Conservation (phyloP, 305 asterid species). For the Solanum chacoense region DNA sequence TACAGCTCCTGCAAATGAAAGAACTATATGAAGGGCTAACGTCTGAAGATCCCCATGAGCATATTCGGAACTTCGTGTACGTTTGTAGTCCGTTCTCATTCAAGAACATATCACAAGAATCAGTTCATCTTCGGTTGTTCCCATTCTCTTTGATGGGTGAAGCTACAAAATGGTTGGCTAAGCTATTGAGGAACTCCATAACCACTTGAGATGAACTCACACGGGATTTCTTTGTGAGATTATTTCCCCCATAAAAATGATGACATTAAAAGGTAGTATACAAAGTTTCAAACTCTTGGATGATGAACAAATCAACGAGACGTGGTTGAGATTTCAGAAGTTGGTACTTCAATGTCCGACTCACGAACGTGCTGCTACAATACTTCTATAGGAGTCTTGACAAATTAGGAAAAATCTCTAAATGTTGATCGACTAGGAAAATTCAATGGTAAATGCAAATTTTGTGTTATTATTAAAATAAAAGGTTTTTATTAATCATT, state of each 20-base stretch:
- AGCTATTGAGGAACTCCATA: background rate
- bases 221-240: background rate
- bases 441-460: no score
- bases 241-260: background rate
- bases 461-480: no score
- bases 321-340: background rate
- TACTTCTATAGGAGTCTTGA: no score
- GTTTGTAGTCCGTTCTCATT: background rate
- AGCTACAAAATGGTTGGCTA: background rate
- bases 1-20: background rate
- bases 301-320: background rate
- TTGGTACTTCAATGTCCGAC: background rate
- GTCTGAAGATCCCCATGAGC: background rate
- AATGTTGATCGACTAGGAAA: no score
- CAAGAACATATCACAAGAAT: background rate
- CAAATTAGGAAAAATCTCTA: no score
- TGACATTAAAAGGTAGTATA: no score
- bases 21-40: background rate
- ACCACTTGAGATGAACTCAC: background rate
- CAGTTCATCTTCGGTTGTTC: background rate
- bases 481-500: no score
- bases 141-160: background rate
- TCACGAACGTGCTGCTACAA: no score
- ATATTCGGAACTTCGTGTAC: background rate
- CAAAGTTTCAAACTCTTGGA: background rate